These are phyloP conservation scores for Alloascoidea africana DNA, from an alignment of 805 yeast genomes.

Conservation along the genomic window DNA sequence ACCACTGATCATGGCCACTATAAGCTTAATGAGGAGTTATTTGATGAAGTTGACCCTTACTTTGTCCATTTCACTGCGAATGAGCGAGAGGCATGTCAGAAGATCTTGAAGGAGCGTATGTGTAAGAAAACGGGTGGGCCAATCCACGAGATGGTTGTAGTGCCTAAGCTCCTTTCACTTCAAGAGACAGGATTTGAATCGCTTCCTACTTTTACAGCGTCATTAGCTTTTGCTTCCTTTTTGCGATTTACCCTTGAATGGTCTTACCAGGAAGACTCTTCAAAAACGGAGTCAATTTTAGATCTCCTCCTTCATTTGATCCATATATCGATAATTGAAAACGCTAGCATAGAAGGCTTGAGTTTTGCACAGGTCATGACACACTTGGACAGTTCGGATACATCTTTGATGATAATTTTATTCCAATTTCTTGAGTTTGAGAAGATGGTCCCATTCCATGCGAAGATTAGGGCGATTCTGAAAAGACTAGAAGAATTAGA, in stretches of 20 bases:
- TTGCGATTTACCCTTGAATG: not conserved
- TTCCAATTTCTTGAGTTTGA: no score
- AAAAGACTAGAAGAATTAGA: not conserved
- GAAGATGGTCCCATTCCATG: slow-evolving; percentile 33
- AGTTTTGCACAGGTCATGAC: not conserved
- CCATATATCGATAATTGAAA: not conserved
- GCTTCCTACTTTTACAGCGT: slow-evolving; percentile 36
- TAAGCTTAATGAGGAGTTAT: slow-evolving; percentile 41
- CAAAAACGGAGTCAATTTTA: not conserved
- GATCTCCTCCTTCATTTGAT: not conserved
- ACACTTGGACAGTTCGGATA: not conserved
- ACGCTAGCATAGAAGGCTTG: not conserved
- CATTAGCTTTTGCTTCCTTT: slow-evolving; percentile 27
- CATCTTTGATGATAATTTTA: not conserved
- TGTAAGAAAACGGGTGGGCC: slow-evolving; percentile 24
- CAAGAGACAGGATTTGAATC: slow-evolving; percentile 23
- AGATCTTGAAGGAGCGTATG: slow-evolving; percentile 35
- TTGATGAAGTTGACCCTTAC: slow-evolving; percentile 58
- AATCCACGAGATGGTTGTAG: slow-evolving; percentile 34
- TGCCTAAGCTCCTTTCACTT: slow-evolving; percentile 30
- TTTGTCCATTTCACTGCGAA: slow-evolving; percentile 67
- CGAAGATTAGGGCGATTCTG: slow-evolving; percentile 21
- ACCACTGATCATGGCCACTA: slow-evolving; percentile 47
- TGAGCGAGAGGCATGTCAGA: slow-evolving; percentile 72
- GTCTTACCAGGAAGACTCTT: not conserved